Percentiles rank a stretch among this genome's conserved stretches.
Conservation (phyloP, 805 yeast genomes). For the Cyberlindnera xylosilytica region DNA sequence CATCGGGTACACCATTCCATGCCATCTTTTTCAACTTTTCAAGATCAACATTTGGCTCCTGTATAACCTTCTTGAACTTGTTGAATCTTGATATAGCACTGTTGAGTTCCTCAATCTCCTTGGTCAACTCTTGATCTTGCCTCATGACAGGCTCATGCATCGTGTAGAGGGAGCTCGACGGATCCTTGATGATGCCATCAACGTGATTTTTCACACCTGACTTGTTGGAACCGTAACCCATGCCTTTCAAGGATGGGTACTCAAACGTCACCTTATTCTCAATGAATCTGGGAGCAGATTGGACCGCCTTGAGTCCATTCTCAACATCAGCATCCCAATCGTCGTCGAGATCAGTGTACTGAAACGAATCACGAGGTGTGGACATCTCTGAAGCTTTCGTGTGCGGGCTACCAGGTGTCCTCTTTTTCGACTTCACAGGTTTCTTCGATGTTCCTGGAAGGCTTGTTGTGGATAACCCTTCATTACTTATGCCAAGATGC, state of each 20-base stretch:
- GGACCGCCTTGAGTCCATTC: constrained; percentile 26
- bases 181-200: constrained; percentile 27
- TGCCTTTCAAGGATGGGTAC: constrained; percentile 27
- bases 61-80: constrained; percentile 63
- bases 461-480: constrained; percentile 9
- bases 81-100: constrained; percentile 59
- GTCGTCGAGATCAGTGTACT: constrained; percentile 74
- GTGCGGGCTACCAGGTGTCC: constrained; percentile 10
- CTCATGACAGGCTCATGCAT: constrained; percentile 41
- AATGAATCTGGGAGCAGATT: constrained; percentile 31
- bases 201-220: constrained; percentile 22
- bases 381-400: constrained; percentile 14
- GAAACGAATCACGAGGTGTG: constrained; percentile 30
- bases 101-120: constrained; percentile 53
- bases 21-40: constrained; percentile 71
- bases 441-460: constrained; percentile 16
- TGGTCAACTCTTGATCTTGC: constrained; percentile 35
- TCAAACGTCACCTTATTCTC: constrained; percentile 26
- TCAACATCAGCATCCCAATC: constrained; percentile 88
- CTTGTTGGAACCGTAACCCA: constrained; percentile 20
- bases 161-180: constrained; percentile 35
- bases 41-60: constrained; percentile 52
- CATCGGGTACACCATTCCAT: constrained; percentile 92
- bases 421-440: constrained; percentile 13
- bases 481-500: constrained; percentile 42